phyloP scores from a whole-genome alignment of 139 green algal species.

The Deuterostichococcus epilithicus region DNA sequence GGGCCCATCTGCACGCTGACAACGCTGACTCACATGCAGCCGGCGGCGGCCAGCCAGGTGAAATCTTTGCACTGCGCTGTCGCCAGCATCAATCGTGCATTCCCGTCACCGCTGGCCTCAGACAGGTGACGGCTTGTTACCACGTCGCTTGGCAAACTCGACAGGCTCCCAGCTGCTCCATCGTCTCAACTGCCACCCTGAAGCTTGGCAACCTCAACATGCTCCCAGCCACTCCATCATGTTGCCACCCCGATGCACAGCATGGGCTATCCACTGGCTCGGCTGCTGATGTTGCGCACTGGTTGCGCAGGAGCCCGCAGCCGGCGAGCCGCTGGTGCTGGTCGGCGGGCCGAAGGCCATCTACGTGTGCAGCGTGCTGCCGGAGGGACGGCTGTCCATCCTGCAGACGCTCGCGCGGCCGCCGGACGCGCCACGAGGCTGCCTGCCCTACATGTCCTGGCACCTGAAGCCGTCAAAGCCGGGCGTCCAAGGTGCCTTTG shows the following conservation, averaged over 20 bases:
- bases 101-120: no score
- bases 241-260: no score
- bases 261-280: no score
- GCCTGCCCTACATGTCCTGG: slow-evolving; percentile 15
- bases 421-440: neutral
- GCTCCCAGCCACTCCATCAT: no score
- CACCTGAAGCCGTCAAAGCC: neutral
- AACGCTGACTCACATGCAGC: slow-evolving; percentile 1
- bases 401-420: slow-evolving; percentile 17
- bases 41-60: neutral
- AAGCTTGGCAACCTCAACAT: no score
- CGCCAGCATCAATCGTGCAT: no score
- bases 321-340: slow-evolving; percentile 3
- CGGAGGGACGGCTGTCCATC: slow-evolving; percentile 15
- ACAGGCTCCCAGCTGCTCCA: no score
- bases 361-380: neutral
- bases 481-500: no score
- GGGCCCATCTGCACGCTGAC: slow-evolving; percentile 13
- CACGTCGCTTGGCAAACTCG: no score
- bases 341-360: neutral
- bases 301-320: neutral
- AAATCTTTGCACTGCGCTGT: no score
- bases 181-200: no score
- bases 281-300: neutral
- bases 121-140: no score